Conservation (phyloP, 495 filamentous ascomycete species). For the Neurospora intermedia region DNA sequence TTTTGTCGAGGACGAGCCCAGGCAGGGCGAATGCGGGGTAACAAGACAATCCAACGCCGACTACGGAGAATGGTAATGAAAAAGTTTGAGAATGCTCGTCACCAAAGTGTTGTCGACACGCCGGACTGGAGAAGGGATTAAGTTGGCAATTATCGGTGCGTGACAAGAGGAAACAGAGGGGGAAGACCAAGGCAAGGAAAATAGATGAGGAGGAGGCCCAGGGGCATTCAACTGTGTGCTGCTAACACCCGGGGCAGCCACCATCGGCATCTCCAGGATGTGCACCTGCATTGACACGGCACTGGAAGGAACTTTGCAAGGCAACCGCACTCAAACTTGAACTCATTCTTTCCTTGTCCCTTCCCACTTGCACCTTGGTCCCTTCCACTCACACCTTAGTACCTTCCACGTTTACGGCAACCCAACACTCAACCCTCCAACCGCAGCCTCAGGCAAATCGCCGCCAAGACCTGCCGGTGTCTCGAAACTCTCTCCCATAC, state of each 20-base stretch:
- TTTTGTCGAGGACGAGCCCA: no score
- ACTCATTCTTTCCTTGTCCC: background rate
- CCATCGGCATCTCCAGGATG: background rate
- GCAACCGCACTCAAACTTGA: background rate
- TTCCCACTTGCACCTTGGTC: no score
- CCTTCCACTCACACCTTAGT: no score
- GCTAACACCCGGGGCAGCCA: background rate
- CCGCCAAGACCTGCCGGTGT: background rate
- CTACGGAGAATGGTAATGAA: background rate
- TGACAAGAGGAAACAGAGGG: background rate
- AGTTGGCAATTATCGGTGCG: background rate
- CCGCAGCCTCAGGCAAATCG: background rate
- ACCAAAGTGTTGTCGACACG: background rate
- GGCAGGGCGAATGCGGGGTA: background rate
- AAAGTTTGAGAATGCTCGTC: background rate
- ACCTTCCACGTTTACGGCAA: background rate
- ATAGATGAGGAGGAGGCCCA: no score
- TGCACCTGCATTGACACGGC: background rate
- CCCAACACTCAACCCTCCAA: background rate
- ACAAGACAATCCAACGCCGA: background rate
- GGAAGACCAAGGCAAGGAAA: no score
- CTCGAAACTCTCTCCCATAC: constrained; percentile 12
- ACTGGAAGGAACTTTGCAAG: background rate
- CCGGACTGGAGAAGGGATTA: background rate
- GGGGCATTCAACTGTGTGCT: no score